phyloP scores from a whole-genome alignment of 495 filamentous ascomycete species.

The Rhypophila decipiens region DNA sequence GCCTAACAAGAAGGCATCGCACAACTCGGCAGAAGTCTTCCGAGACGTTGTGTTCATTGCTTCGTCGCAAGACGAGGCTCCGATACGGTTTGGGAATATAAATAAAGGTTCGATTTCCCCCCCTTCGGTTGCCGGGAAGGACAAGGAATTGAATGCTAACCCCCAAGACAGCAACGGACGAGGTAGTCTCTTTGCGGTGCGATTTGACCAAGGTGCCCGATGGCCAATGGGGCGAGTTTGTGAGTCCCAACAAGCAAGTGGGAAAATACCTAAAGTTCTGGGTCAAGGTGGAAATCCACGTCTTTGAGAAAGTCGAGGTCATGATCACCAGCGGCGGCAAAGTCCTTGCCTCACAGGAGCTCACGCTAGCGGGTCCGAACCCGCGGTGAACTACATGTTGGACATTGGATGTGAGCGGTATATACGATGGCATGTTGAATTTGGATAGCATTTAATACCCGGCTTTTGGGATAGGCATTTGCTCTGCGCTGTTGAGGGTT shows the following conservation, averaged over 20 bases:
- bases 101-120: slow-evolving; percentile 6
- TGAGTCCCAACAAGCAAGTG: slow-evolving; percentile 1
- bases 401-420: no score
- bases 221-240: slow-evolving; percentile 1
- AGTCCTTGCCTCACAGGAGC: slow-evolving; percentile 3
- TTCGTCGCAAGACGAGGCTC: slow-evolving; percentile 10
- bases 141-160: not conserved
- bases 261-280: slow-evolving; percentile 17
- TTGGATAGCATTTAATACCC: no score
- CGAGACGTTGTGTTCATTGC: slow-evolving; percentile 20
- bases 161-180: slow-evolving; percentile 4
- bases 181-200: slow-evolving; percentile 10
- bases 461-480: no score
- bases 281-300: slow-evolving; percentile 15
- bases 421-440: no score
- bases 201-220: slow-evolving; percentile 16
- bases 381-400: no score
- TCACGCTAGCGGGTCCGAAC: no score
- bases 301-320: slow-evolving; percentile 11
- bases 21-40: slow-evolving; percentile 1
- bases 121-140: not conserved
- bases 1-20: not conserved
- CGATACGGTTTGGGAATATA: slow-evolving; percentile 6
- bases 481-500: no score
- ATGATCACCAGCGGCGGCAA: slow-evolving; percentile 16